phyloP scores from a whole-genome alignment of 768 basidiomycete species.

The Hysterangium stoloniferum region DNA sequence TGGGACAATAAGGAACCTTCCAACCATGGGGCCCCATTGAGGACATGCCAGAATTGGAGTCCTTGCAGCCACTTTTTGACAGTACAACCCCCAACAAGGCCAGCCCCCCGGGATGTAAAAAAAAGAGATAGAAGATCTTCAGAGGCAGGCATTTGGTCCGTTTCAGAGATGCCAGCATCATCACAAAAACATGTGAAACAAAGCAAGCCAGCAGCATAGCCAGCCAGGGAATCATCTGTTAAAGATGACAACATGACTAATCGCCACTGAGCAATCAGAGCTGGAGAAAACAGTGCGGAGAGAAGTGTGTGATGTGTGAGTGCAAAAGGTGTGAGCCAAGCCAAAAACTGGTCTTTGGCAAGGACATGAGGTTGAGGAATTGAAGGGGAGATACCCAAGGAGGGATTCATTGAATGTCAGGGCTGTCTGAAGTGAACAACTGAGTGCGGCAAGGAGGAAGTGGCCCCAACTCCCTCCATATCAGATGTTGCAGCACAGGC shows the following conservation, averaged over 20 bases:
- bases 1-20: no score
- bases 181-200: conserved; percentile 33
- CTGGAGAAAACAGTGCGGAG: neutral
- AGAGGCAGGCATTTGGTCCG: conserved; percentile 23
- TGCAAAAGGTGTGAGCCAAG: neutral
- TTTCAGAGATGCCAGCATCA: conserved; percentile 25
- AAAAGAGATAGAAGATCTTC: conserved; percentile 18
- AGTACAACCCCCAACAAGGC: conserved; percentile 21
- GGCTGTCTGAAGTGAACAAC: no score
- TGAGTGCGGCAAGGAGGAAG: no score
- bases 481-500: no score
- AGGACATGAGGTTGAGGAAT: no score
- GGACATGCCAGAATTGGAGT: no score
- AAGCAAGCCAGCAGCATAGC: conserved; percentile 27
- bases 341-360: neutral
- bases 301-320: neutral
- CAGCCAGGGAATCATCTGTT: neutral
- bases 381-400: no score
- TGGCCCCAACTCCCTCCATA: no score
- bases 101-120: conserved; percentile 2
- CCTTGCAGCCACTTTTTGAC: conserved; percentile 30
- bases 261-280: neutral
- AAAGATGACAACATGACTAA: neutral
- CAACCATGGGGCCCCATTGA: no score
- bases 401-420: no score